Conservation (phyloP, 164 flowering plant species). For the Vitis cinerea region DNA sequence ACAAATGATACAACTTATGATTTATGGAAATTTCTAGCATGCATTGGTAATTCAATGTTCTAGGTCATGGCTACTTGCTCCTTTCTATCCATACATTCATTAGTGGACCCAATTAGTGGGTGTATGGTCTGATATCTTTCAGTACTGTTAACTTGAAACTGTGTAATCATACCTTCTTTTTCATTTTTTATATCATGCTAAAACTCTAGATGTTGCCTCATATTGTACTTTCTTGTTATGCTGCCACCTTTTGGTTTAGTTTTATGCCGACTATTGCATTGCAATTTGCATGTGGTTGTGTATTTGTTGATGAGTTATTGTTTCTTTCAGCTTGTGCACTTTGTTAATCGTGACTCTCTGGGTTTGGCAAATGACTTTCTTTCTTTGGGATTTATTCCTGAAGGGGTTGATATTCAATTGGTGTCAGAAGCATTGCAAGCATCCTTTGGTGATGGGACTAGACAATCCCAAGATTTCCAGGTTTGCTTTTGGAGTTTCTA, state of each 20-base stretch:
- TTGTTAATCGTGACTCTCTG: conserved; percentile 91
- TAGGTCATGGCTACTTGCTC: no score
- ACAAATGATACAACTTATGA: no score
- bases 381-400: conserved; percentile 95
- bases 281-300: background rate
- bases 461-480: conserved; percentile 88
- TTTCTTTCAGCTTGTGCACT: conserved; percentile 93
- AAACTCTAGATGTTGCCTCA: background rate
- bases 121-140: no score
- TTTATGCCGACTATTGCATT: background rate
- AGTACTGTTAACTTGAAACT: no score
- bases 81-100: no score
- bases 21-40: no score
- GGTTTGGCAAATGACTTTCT: conserved; percentile 95
- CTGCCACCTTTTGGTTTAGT: background rate
- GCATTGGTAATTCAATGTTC: no score
- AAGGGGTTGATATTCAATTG: conserved; percentile 62
- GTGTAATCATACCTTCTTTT: background rate
- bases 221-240: no score
- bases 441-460: conserved; percentile 69
- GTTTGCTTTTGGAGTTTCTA: conserved; percentile 24
- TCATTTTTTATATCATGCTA: background rate
- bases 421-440: conserved; percentile 73
- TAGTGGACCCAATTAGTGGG: no score
- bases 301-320: conserved; percentile 16